Percentiles rank a stretch among this genome's conserved stretches.
phyloP scores from a whole-genome alignment of 2,329 filamentous ascomycete species.

The Hirsutella minnesotensis region DNA sequence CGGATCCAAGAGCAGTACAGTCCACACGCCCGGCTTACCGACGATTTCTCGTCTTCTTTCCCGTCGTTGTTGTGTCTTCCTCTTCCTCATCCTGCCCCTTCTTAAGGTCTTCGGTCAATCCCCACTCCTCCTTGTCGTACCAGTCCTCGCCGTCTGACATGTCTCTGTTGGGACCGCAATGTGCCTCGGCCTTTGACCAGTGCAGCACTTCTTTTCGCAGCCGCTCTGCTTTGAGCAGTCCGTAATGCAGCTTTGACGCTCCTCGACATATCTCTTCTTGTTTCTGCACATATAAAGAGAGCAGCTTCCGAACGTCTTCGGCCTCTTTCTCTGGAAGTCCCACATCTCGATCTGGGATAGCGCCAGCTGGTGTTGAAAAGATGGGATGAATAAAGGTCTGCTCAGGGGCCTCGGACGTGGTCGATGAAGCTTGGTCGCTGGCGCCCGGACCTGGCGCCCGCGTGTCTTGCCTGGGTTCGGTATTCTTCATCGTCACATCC shows the following conservation, averaged over 20 bases:
- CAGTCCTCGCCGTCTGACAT: conserved; percentile 85
- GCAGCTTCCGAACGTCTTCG: conserved; percentile 61
- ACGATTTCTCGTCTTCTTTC: conserved; percentile 50
- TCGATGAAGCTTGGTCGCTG: not conserved
- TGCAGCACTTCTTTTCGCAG: conserved; percentile 59
- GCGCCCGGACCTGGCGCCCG: not conserved
- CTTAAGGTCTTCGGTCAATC: conserved; percentile 58
- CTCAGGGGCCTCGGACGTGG: conserved; percentile 14
- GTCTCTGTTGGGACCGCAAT: conserved; percentile 52
- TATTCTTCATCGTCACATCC: conserved; percentile 7
- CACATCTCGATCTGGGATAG: conserved; percentile 55
- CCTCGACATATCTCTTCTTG: conserved; percentile 74
- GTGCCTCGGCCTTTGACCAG: conserved; percentile 70
- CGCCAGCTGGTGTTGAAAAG: conserved; percentile 52
- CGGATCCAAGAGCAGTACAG: not conserved
- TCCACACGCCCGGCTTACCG: conserved; percentile 15
- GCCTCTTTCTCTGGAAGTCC: conserved; percentile 64
- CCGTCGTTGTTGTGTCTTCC: conserved; percentile 50
- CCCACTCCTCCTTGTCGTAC: conserved; percentile 77
- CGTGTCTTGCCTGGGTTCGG: conserved; percentile 25
- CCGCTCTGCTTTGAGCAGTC: conserved; percentile 60
- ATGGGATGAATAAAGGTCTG: conserved; percentile 59
- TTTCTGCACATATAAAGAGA: conserved; percentile 72
- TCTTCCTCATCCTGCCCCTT: conserved; percentile 79
- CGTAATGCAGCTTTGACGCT: conserved; percentile 54